Conservation (phyloP, 2,329 filamentous ascomycete species). For the Fusarium pseudoanthophilum region DNA sequence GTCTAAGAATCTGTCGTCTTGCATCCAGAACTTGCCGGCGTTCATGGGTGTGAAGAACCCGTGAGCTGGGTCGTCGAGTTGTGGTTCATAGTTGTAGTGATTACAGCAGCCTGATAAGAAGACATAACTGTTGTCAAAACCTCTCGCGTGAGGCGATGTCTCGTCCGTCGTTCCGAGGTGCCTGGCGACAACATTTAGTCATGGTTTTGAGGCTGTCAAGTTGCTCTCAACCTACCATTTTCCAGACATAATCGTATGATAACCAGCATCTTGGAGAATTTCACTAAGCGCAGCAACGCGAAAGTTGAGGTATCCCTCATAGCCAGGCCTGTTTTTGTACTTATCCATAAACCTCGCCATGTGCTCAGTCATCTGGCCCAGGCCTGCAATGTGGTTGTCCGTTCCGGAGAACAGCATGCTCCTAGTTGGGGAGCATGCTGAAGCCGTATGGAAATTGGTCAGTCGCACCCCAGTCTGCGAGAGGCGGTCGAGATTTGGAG, state of each 20-base stretch:
- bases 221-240: conserved; percentile 7
- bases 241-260: conserved; percentile 9
- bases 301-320: conserved; percentile 9
- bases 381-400: conserved; percentile 64
- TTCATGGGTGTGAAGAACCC: conserved; percentile 37
- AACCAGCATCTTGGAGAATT: conserved; percentile 5
- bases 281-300: conserved; percentile 7
- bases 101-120: conserved; percentile 63
- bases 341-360: not conserved
- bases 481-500: conserved; percentile 64
- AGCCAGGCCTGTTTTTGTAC: not conserved
- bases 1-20: conserved; percentile 53
- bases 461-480: conserved; percentile 61
- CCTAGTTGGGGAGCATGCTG: conserved; percentile 67
- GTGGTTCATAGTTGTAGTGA: conserved; percentile 52
- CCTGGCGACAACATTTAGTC: not conserved
- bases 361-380: conserved; percentile 64
- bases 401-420: conserved; percentile 71
- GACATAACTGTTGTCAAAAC: conserved; percentile 56
- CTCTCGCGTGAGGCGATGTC: conserved; percentile 33
- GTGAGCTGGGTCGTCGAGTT: conserved; percentile 26
- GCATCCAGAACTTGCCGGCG: conserved; percentile 51
- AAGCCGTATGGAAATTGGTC: conserved; percentile 68
- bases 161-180: conserved; percentile 30
- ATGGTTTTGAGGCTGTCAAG: not conserved